Evolutionary conservation across 129 eudicot genomes (phyloP), one percentile per base, ranked within the genome.

Genomic region (Lactuca saligna): DNA sequence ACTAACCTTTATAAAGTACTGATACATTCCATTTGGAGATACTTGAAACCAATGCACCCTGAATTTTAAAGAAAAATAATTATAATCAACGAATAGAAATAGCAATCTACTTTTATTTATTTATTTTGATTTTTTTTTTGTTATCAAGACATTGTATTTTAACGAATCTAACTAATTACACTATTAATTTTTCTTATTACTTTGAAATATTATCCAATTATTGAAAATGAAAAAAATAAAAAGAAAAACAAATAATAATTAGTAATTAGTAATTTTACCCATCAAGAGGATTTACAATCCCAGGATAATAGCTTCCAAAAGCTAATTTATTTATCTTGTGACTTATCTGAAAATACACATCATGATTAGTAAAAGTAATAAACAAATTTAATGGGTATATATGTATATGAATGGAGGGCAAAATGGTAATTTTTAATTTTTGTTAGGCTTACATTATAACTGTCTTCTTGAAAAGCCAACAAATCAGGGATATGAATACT

Each of bases 281-380:
- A 70, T 93, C 98, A 64, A 93, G 90, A 54, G 98, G 98, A 81
- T 93, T 93, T 48, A 89, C 82, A 38, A 85, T 65, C 73, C 97
- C 98, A 16, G 98, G 98, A 83, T 84, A 82, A 60, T 84, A 71
- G 12, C 79, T 89, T 69, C 98, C 98, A 71, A 89, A 93, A 49
- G 96, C 53, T 87, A 93, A 78, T 71, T 83, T 89, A 78, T 93
- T 86, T 66, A 93, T 93, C 86, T 57, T 85, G 79, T 93, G 98
- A 78, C 88, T 89, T 76, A 93, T 89, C 98, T 93, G 95, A 80
- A 75, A 12, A 67, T 33, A 54, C 29, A 46, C 6, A 82, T 66
- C 32, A 75, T 16, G 17, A 76, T 64, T 48, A 66, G 44, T 46
- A 46, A 3, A 11, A 46, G n/a, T 12, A 44, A 44, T 13, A 44